Base-by-base conservation (phyloP, 768 basidiomycete species). In the Chiua virens region DNA sequence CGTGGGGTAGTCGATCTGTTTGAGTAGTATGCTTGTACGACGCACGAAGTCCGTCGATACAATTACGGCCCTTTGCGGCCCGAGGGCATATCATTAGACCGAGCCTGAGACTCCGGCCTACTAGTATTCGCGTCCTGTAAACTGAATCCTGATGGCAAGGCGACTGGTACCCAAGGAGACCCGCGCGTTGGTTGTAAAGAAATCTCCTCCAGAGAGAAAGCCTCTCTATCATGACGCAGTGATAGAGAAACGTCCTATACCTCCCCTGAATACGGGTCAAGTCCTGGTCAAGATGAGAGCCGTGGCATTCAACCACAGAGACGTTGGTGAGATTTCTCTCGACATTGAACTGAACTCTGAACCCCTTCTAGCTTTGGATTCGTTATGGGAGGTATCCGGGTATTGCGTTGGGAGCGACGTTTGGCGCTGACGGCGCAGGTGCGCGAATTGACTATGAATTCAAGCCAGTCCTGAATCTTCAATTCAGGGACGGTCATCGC, bases 401-500 rank as follows among this genome's bases (percentile, higher is more conserved):
- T 9, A 83, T 90, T 40, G 69, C 67, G 3, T 64, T 79, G 27
- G 88, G 81, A 17, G 79, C 73, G 47, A 79, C 82, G 17, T 76
- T 87, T 10, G 89, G 89, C 14, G 76, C 82, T 22, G 89, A 92
- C 57, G 89, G 85, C 21, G 87, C 85, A 65, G 89, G 89, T 85
- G 52, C 46, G 43, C 34, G 6, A 21, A 3, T n/a, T 14, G 30
- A 23, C 14, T n/a, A 21, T 22, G 34, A 32, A 14, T 15, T 6
- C 32, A 32, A 15, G n/a, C 13, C 32, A 6, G 32, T 32, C 32
- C 6, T 34, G 34, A 15, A 34, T 17, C 17, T 7, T 15, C 15
- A 8, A 15, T 34, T 7, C 49, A 89, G 89, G 89, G 11, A 75
- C 71, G 4, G 83, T 92, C 9, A 64, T 90, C 21, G 83, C 81